These are phyloP conservation scores for Colletotrichum sp. DNA, from an alignment of 2,329 filamentous ascomycete species.

Conservation along the genomic window DNA sequence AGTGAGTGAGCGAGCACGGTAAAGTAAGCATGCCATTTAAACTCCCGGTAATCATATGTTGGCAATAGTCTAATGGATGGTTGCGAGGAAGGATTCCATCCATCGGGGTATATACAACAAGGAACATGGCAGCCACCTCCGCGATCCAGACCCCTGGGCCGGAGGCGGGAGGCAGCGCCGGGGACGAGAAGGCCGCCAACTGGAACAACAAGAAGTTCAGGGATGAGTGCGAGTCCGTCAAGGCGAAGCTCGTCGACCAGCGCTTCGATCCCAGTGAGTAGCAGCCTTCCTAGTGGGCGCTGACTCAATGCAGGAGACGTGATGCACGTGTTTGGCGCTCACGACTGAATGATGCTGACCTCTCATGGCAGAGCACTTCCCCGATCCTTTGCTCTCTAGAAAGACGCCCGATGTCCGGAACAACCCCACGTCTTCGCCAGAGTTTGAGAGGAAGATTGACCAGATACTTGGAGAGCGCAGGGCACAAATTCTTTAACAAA, in stretches of 20 bases:
- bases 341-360: background rate
- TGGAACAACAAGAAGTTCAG: constrained; percentile 41
- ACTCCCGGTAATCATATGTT: background rate
- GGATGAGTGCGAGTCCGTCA: constrained; percentile 48
- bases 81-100: background rate
- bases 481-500: background rate
- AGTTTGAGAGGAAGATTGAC: constrained; percentile 45
- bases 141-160: constrained; percentile 15
- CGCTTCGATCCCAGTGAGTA: constrained; percentile 47
- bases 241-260: constrained; percentile 45
- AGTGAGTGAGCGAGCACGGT: background rate
- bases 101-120: background rate
- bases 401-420: constrained; percentile 33
- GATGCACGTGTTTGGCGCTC: background rate
- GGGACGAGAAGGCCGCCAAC: constrained; percentile 29
- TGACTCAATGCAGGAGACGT: background rate
- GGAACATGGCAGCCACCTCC: constrained; percentile 2
- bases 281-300: background rate
- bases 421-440: constrained; percentile 44
- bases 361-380: constrained; percentile 40
- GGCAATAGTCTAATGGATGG: background rate
- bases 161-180: constrained; percentile 8
- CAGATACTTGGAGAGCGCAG: constrained; percentile 31
- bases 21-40: background rate
- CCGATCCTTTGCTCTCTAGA: constrained; percentile 51